Percentiles rank a stretch among this genome's conserved stretches.
Conservation (phyloP, 352 stramenopile genomes). For the Globisporangium ultimum region DNA sequence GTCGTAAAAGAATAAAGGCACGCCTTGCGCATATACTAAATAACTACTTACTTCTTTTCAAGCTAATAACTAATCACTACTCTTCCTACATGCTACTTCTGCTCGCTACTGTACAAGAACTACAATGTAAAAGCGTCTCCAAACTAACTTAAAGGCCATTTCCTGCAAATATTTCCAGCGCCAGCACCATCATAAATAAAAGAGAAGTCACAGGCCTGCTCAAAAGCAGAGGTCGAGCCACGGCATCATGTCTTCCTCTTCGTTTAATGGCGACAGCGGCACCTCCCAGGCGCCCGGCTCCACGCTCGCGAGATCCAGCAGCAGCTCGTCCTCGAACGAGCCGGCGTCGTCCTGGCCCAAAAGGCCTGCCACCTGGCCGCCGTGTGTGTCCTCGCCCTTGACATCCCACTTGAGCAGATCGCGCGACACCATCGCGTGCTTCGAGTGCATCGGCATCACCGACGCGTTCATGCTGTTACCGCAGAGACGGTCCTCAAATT, state of each 20-base stretch:
- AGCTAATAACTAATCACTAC: conserved; percentile 2
- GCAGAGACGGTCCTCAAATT: conserved; percentile 35
- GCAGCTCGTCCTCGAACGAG: conserved; percentile 63
- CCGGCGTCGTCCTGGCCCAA: conserved; percentile 29
- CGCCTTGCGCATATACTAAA: not conserved
- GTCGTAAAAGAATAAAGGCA: too few species aligned
- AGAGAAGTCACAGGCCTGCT: conserved; percentile 15
- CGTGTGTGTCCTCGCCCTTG: conserved; percentile 21
- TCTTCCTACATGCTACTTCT: conserved; percentile 2
- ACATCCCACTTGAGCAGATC: conserved; percentile 68
- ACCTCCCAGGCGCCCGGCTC: conserved; percentile 77
- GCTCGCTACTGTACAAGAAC: conserved; percentile 15
- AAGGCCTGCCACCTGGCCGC: conserved; percentile 19
- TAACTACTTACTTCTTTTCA: conserved; percentile 6
- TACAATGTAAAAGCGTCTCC: not conserved
- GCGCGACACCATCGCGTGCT: conserved; percentile 57
- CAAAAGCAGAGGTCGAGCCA: conserved; percentile 85
- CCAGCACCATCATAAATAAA: conserved; percentile 37
- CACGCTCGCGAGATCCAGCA: conserved; percentile 70
- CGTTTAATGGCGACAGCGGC: conserved; percentile 77
- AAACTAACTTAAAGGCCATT: not conserved
- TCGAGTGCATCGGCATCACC: conserved; percentile 29
- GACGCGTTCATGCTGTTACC: conserved; percentile 16
- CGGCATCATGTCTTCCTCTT: conserved; percentile 80
- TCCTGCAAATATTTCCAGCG: not conserved